Conservation (phyloP, 2,329 filamentous ascomycete species). For the Microdochium paspali region DNA sequence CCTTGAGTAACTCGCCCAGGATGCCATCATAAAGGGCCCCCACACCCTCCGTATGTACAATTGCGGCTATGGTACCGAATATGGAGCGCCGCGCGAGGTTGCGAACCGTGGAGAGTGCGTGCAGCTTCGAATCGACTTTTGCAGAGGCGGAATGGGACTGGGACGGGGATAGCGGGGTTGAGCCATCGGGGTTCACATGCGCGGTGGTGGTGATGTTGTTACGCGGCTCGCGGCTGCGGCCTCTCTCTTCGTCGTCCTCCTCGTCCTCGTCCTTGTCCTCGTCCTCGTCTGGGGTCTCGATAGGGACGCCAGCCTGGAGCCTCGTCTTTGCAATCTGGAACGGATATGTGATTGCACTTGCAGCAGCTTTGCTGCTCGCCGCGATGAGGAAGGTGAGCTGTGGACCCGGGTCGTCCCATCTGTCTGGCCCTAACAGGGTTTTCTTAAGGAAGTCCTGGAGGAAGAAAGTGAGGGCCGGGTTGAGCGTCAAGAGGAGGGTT, state of each 20-base stretch:
- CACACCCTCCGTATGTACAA: constrained; percentile 55
- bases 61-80: constrained; percentile 51
- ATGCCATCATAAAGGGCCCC: constrained; percentile 67
- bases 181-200: background rate
- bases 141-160: constrained; percentile 10
- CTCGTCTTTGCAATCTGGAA: constrained; percentile 78
- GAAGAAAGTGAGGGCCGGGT: constrained; percentile 80
- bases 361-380: constrained; percentile 68
- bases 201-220: background rate
- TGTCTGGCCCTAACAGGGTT: constrained; percentile 39
- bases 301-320: constrained; percentile 50
- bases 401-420: constrained; percentile 19
- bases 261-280: too few species aligned
- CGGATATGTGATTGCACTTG: constrained; percentile 72
- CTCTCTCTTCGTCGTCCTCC: constrained; percentile 12
- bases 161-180: constrained; percentile 7
- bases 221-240: too few species aligned
- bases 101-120: constrained; percentile 13
- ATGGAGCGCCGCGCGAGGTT: constrained; percentile 37
- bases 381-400: constrained; percentile 42
- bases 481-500: constrained; percentile 69
- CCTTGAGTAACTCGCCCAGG: constrained; percentile 66
- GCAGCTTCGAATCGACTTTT: constrained; percentile 19
- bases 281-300: constrained; percentile 13
- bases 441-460: constrained; percentile 65